These are phyloP conservation scores for Aspergillus ochraceus DNA, from an alignment of 2,329 filamentous ascomycete species.

Conservation along the genomic window DNA sequence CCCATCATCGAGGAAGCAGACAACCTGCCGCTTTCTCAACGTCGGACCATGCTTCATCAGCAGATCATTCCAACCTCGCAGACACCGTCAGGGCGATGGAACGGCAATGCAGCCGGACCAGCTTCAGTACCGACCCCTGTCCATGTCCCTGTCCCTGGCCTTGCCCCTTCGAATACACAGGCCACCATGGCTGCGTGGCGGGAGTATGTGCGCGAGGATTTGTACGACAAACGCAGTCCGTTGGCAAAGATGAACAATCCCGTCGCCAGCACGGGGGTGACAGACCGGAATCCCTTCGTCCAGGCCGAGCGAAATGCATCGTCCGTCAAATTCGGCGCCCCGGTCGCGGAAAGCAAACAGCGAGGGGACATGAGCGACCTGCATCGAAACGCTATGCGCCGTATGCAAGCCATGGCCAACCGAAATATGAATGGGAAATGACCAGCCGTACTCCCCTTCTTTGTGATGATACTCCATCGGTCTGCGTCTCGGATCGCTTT, in stretches of 20 bases:
- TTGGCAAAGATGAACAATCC: constrained; percentile 28
- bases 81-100: constrained; percentile 1
- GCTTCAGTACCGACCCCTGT: constrained; percentile 10
- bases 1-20: constrained; percentile 52
- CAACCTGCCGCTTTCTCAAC: constrained; percentile 70
- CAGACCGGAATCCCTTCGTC: constrained; percentile 52
- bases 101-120: constrained; percentile 8
- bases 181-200: constrained; percentile 67
- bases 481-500: background rate
- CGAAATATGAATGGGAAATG: constrained; percentile 24
- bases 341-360: constrained; percentile 74
- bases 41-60: constrained; percentile 61
- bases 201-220: constrained; percentile 62
- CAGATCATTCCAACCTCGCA: constrained; percentile 47
- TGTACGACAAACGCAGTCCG: constrained; percentile 42
- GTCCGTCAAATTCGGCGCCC: constrained; percentile 60
- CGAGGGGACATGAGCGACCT: constrained; percentile 71
- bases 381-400: constrained; percentile 76
- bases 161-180: constrained; percentile 37
- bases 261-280: background rate
- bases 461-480: background rate
- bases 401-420: constrained; percentile 68
- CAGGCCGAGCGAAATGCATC: constrained; percentile 60
- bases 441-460: background rate
- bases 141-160: constrained; percentile 8